Percentiles rank a stretch among this genome's conserved stretches.
These are phyloP conservation scores for Phytophthora kernoviae DNA, from an alignment of 352 stramenopile genomes.

Conservation along the genomic window DNA sequence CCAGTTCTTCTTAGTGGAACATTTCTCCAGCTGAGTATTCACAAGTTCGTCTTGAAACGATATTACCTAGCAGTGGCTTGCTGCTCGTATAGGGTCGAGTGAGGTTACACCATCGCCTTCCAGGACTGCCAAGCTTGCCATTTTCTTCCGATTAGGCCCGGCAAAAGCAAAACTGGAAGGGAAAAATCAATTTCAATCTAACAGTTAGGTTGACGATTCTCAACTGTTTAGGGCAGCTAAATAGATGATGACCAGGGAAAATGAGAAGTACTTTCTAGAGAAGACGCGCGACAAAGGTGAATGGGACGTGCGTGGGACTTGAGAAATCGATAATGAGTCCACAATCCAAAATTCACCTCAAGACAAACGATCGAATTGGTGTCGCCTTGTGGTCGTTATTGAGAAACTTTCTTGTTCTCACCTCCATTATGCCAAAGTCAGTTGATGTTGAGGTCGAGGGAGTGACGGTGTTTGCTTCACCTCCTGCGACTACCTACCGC, in stretches of 20 bases:
- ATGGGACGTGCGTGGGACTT: no score
- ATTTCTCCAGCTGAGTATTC: constrained; percentile 12
- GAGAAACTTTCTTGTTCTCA: neutral
- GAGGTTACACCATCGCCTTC: constrained; percentile 3
- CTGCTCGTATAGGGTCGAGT: neutral
- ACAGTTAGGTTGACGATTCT: no score
- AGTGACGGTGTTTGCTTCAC: constrained; percentile 6
- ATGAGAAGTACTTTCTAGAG: no score
- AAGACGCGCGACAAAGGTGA: no score
- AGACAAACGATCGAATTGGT: constrained; percentile 7
- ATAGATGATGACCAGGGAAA: no score
- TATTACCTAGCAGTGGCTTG: constrained; percentile 6
- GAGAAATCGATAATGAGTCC: no score
- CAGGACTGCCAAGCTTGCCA: neutral
- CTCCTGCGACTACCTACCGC: constrained; percentile 2
- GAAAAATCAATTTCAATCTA: no score
- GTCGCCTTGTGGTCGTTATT: constrained; percentile 5
- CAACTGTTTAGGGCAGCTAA: no score
- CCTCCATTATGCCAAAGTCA: constrained; percentile 1
- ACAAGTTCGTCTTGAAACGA: constrained; percentile 2
- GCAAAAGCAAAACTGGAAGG: neutral
- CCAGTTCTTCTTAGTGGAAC: constrained; percentile 18
- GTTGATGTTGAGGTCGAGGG: constrained; percentile 6
- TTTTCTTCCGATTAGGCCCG: neutral
- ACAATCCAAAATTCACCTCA: neutral